Percentiles rank a stretch among this genome's conserved stretches.
phyloP scores from a whole-genome alignment of 345 rosid genomes.

The Populus tremula region DNA sequence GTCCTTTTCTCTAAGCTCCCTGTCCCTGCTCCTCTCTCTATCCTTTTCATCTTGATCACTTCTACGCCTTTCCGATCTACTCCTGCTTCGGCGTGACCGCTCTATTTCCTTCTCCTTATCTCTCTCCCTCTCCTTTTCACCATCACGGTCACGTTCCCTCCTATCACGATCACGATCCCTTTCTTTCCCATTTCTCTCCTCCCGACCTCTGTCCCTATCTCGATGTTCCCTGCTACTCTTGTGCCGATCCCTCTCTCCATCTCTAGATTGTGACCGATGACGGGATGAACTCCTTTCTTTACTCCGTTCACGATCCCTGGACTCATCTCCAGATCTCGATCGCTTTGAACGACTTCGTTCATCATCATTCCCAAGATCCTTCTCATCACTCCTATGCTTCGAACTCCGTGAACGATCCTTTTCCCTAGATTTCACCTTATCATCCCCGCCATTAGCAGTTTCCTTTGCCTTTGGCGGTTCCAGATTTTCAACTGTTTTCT shows the following conservation, averaged over 20 bases:
- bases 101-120: conserved; percentile 50
- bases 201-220: conserved; percentile 56
- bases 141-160: neutral
- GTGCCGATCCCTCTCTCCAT: conserved; percentile 65
- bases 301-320: conserved; percentile 44
- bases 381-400: conserved; percentile 53
- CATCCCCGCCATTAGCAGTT: conserved; percentile 51
- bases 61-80: conserved; percentile 55
- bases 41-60: conserved; percentile 42
- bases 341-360: conserved; percentile 46
- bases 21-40: conserved; percentile 52
- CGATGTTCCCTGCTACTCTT: conserved; percentile 55
- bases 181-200: conserved; percentile 43
- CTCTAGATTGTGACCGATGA: conserved; percentile 64
- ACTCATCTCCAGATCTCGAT: conserved; percentile 47
- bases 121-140: conserved; percentile 38
- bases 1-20: conserved; percentile 58
- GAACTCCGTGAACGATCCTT: conserved; percentile 50
- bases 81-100: conserved; percentile 47
- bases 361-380: conserved; percentile 35
- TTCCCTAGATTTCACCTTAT: conserved; percentile 41
- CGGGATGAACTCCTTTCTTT: conserved; percentile 42
- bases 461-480: conserved; percentile 46
- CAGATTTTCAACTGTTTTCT: conserved; percentile 81
- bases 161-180: conserved; percentile 29